phyloP scores from a whole-genome alignment of 1,284 basidiomycete genomes.

The Tilletia walkeri region DNA sequence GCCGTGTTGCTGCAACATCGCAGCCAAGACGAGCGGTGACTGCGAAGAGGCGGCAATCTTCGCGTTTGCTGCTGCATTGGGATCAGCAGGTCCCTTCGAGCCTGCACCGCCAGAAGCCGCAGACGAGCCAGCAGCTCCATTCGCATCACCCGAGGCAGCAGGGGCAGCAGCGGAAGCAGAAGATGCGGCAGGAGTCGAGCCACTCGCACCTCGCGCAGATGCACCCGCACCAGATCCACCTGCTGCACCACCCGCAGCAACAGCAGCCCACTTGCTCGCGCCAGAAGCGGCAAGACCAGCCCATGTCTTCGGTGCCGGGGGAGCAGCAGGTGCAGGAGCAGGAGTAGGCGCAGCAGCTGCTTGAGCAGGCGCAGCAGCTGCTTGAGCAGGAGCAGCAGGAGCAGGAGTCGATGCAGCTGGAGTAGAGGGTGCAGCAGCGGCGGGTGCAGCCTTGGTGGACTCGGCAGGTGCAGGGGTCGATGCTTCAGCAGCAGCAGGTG shows the following conservation, averaged over 20 bases:
- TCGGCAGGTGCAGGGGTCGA: neutral
- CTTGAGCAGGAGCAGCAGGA: slow-evolving; percentile 56
- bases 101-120: slow-evolving; percentile 3
- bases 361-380: slow-evolving; percentile 22
- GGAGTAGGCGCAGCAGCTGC: slow-evolving; percentile 21
- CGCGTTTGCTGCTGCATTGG: slow-evolving; percentile 7
- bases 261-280: slow-evolving; percentile 47
- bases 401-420: slow-evolving; percentile 53
- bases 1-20: slow-evolving; percentile 21
- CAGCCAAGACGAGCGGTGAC: neutral
- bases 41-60: slow-evolving; percentile 1
- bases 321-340: slow-evolving; percentile 48
- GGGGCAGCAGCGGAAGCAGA: slow-evolving; percentile 20
- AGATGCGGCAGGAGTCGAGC: slow-evolving; percentile 57
- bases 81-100: neutral
- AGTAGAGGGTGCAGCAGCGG: slow-evolving; percentile 55
- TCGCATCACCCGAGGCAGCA: neutral
- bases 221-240: slow-evolving; percentile 55
- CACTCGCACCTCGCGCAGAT: neutral
- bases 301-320: slow-evolving; percentile 51
- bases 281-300: slow-evolving; percentile 52
- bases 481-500: neutral
- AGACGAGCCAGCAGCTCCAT: slow-evolving; percentile 1
- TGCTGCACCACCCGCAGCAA: slow-evolving; percentile 35
- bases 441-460: slow-evolving; percentile 21